Conservation (phyloP, 1,284 basidiomycete genomes). For the Ganoderma boninense region DNA sequence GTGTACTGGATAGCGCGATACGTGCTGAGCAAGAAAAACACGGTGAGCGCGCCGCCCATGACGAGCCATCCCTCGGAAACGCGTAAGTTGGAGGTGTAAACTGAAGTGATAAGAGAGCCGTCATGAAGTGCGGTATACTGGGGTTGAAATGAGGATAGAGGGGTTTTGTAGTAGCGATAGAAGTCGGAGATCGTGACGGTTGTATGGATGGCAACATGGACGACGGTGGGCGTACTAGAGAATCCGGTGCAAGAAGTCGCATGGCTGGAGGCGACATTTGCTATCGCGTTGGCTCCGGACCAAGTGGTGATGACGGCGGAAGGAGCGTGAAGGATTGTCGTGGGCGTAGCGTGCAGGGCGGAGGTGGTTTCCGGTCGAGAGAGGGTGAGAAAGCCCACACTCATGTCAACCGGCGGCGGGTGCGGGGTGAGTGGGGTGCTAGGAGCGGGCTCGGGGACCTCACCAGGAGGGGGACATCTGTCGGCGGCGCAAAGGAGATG, state of each 20-base stretch:
- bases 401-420: conserved; percentile 22
- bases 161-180: conserved; percentile 51
- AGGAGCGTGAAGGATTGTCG: not conserved
- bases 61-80: conserved; percentile 55
- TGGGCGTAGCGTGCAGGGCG: conserved; percentile 6
- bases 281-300: not conserved
- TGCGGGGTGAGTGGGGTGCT: conserved; percentile 1
- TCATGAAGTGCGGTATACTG: conserved; percentile 58
- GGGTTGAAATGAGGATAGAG: conserved; percentile 57
- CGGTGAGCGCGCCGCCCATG: conserved; percentile 56
- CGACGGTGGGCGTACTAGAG: conserved; percentile 31
- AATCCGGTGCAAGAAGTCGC: conserved; percentile 20
- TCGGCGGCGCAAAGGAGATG: not conserved
- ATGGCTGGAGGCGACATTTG: conserved; percentile 13
- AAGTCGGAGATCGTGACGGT: conserved; percentile 59
- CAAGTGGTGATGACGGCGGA: conserved; percentile 6
- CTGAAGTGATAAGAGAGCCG: conserved; percentile 64
- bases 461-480: conserved; percentile 36
- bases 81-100: conserved; percentile 53
- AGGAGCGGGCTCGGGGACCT: conserved; percentile 18
- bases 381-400: conserved; percentile 11
- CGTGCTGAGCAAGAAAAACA: conserved; percentile 65
- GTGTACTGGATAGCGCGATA: conserved; percentile 60
- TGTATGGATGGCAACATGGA: conserved; percentile 60
- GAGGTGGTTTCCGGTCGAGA: not conserved